Percentiles rank a stretch among this genome's conserved stretches.
Conservation (phyloP, 768 basidiomycete genomes). For the Mycena belliarum region DNA sequence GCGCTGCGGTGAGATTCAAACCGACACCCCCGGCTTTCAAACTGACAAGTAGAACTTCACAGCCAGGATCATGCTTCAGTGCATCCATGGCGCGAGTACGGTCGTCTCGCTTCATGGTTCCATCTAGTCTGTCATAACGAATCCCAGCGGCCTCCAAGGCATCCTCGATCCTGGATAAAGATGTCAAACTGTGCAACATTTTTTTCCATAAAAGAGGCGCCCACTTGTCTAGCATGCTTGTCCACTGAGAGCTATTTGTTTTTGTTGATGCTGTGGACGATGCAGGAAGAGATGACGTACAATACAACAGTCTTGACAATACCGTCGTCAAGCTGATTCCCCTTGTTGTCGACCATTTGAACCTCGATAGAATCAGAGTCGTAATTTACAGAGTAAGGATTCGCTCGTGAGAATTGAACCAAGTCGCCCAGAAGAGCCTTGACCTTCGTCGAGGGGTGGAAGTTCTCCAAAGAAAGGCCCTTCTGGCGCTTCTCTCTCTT, state of each 20-base stretch:
- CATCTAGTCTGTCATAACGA: conserved; percentile 89
- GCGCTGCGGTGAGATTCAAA: conserved; percentile 92
- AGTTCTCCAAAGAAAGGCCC: conserved; percentile 52
- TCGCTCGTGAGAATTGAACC: conserved; percentile 74
- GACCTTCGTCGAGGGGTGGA: conserved; percentile 86
- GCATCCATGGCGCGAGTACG: conserved; percentile 90
- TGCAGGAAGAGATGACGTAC: conserved; percentile 51
- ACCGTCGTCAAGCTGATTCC: conserved; percentile 68
- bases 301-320: conserved; percentile 93
- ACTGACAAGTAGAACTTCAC: conserved; percentile 94
- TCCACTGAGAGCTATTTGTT: conserved; percentile 84
- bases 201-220: conserved; percentile 26
- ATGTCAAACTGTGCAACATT: conserved; percentile 12
- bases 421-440: conserved; percentile 81
- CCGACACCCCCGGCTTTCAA: conserved; percentile 97
- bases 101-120: conserved; percentile 97
- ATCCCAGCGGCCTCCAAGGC: conserved; percentile 83
- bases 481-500: conserved; percentile 71
- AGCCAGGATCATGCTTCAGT: conserved; percentile 83
- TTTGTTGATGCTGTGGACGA: no score
- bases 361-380: conserved; percentile 73
- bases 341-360: conserved; percentile 75
- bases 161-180: conserved; percentile 71
- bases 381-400: conserved; percentile 87
- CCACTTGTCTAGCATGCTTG: conserved; percentile 88